phyloP scores from a whole-genome alignment of 2,329 filamentous ascomycete species.

The Aureobasidium vineae region DNA sequence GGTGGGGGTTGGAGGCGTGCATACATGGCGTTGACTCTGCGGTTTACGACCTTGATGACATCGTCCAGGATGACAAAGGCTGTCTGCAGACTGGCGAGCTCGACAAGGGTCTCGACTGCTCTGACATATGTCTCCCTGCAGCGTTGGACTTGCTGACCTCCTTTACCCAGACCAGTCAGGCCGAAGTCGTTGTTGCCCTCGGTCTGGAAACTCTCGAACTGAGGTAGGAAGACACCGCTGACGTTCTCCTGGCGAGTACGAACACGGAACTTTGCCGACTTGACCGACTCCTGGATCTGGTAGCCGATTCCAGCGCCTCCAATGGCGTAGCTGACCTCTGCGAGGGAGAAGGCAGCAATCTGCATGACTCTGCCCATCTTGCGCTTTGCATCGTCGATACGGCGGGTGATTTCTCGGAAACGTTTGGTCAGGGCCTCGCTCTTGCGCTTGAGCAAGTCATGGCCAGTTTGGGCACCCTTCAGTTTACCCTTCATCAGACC shows the following conservation, averaged over 20 bases:
- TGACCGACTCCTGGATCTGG: conserved; percentile 95
- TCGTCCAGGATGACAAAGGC: conserved; percentile 98
- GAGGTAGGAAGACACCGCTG: conserved; percentile 88
- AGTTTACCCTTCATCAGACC: conserved; percentile 98
- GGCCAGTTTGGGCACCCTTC: conserved; percentile 74
- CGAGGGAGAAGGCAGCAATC: conserved; percentile 94
- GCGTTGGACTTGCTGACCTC: conserved; percentile 92
- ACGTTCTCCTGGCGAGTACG: conserved; percentile 98
- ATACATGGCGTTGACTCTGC: conserved; percentile 95
- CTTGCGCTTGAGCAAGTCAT: conserved; percentile 95
- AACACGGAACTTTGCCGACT: conserved; percentile 87
- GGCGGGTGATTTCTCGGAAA: conserved; percentile 79
- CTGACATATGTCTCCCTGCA: conserved; percentile 94
- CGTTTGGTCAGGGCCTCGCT: conserved; percentile 92
- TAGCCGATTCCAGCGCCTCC: conserved; percentile 87
- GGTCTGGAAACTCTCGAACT: conserved; percentile 86
- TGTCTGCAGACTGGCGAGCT: conserved; percentile 92
- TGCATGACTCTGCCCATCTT: conserved; percentile 99
- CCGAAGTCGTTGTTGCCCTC: conserved; percentile 95
- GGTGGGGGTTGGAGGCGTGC: conserved; percentile 37
- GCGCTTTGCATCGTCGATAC: conserved; percentile 97
- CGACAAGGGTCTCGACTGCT: conserved; percentile 92
- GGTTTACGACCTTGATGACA: conserved; percentile 98
- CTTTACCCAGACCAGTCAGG: conserved; percentile 91
- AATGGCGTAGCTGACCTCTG: conserved; percentile 95